A percentile compares a stretch with the other conserved stretches of the same genome.
Evolutionary conservation across 768 basidiomycete species (phyloP).

Genomic region (Mycena amicta): DNA sequence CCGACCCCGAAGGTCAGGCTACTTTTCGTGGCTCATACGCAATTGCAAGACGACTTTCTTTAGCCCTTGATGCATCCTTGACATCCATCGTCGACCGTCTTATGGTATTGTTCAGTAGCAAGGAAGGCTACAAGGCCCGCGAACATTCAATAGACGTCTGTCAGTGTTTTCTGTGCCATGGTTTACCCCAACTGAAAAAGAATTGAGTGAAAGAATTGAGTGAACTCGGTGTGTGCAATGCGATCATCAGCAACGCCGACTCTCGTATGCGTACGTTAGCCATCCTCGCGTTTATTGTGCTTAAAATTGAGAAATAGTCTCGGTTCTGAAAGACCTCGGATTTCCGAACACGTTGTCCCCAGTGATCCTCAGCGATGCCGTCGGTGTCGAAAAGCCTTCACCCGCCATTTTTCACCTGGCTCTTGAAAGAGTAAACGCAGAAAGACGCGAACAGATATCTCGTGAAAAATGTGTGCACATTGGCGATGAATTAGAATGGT

Average conservation of each 20-base stretch:
- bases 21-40: too few species aligned
- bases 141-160: conserved; percentile 52
- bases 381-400: conserved; percentile 70
- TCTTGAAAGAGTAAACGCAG: conserved; percentile 14
- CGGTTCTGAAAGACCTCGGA: conserved; percentile 61
- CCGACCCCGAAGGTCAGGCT: conserved; percentile 52
- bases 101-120: conserved; percentile 69
- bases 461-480: conserved; percentile 62
- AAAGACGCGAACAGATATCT: conserved; percentile 27
- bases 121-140: conserved; percentile 66
- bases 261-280: conserved; percentile 61
- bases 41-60: too few species aligned
- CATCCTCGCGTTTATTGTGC: not conserved
- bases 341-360: conserved; percentile 52
- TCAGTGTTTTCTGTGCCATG: conserved; percentile 31
- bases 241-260: conserved; percentile 75
- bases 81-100: conserved; percentile 59
- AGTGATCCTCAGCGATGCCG: conserved; percentile 70
- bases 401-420: conserved; percentile 54
- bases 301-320: conserved; percentile 33
- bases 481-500: conserved; percentile 76
- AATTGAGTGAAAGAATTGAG: conserved; percentile 44
- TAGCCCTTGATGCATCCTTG: conserved; percentile 58
- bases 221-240: conserved; percentile 49
- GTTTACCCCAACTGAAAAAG: not conserved